phyloP scores from a whole-genome alignment of 768 basidiomycete species.

The Mrakia blollopis region DNA sequence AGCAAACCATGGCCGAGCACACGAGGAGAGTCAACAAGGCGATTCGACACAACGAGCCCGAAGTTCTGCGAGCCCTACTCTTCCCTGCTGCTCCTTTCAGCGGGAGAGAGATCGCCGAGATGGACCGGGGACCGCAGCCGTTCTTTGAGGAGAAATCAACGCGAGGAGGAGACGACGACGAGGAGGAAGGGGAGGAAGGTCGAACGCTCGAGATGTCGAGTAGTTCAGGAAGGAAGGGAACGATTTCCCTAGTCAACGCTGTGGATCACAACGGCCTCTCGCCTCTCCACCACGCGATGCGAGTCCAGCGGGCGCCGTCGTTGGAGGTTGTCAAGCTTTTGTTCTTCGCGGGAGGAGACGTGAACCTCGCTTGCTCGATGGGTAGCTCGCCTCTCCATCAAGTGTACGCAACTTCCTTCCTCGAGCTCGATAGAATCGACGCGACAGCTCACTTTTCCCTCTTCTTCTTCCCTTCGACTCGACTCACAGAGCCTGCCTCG shows the following conservation, averaged over 20 bases:
- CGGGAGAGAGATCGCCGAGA: neutral
- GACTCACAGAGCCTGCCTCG: slow-evolving; percentile 17
- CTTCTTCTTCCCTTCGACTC: neutral
- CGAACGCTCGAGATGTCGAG: neutral
- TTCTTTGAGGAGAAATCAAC: neutral
- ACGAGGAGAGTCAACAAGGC: neutral
- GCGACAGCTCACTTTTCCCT: neutral
- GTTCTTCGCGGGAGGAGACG: slow-evolving; percentile 20
- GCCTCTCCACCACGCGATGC: slow-evolving; percentile 14
- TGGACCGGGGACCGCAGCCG: neutral
- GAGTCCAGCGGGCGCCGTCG: slow-evolving; percentile 7
- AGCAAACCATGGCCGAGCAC: neutral
- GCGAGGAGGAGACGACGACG: neutral
- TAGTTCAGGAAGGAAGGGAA: neutral
- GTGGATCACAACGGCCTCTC: slow-evolving; percentile 22
- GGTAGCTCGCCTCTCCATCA: slow-evolving; percentile 7
- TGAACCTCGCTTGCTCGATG: slow-evolving; percentile 18
- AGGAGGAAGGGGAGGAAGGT: neutral
- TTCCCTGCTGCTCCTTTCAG: slow-evolving; percentile 15
- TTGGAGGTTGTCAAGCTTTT: slow-evolving; percentile 10
- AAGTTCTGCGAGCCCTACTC: slow-evolving; percentile 3
- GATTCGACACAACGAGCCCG: neutral
- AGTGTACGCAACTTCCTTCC: neutral
- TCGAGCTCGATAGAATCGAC: neutral
- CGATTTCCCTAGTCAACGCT: slow-evolving; percentile 15